phyloP scores from a whole-genome alignment of 2,329 filamentous ascomycete genomes.

The Paecilomyces fulvus region DNA sequence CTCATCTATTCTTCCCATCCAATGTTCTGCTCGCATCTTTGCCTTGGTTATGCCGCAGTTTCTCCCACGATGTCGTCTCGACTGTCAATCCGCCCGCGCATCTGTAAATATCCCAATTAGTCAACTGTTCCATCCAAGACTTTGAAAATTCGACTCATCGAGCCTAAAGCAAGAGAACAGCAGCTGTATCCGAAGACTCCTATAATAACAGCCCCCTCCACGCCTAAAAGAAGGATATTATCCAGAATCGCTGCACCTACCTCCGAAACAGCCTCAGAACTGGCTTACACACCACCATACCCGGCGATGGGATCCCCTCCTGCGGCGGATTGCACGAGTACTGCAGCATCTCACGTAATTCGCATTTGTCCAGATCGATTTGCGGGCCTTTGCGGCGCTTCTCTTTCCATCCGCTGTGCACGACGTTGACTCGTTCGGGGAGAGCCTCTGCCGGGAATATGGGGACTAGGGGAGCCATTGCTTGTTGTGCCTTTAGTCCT shows the following conservation, averaged over 20 bases:
- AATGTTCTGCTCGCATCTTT: slow-evolving; percentile 13
- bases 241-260: slow-evolving; percentile 33
- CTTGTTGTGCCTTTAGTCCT: not conserved
- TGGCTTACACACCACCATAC: slow-evolving; percentile 46
- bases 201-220: no score
- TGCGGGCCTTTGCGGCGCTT: slow-evolving; percentile 43
- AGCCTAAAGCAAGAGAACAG: no score
- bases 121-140: slow-evolving; percentile 1
- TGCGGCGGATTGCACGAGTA: slow-evolving; percentile 51
- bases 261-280: slow-evolving; percentile 50
- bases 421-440: slow-evolving; percentile 41
- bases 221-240: not conserved
- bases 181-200: no score
- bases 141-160: not conserved
- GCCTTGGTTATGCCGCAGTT: slow-evolving; percentile 26
- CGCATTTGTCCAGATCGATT: slow-evolving; percentile 47
- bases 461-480: slow-evolving; percentile 50
- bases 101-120: slow-evolving; percentile 15
- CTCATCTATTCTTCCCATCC: slow-evolving; percentile 14
- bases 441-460: slow-evolving; percentile 47
- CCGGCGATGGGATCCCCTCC: slow-evolving; percentile 31
- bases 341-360: slow-evolving; percentile 52
- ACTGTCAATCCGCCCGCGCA: slow-evolving; percentile 49
- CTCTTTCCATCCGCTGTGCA: slow-evolving; percentile 37
- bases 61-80: slow-evolving; percentile 55